phyloP scores from a whole-genome alignment of 805 yeast species.

The Yamadazyma sp. region DNA sequence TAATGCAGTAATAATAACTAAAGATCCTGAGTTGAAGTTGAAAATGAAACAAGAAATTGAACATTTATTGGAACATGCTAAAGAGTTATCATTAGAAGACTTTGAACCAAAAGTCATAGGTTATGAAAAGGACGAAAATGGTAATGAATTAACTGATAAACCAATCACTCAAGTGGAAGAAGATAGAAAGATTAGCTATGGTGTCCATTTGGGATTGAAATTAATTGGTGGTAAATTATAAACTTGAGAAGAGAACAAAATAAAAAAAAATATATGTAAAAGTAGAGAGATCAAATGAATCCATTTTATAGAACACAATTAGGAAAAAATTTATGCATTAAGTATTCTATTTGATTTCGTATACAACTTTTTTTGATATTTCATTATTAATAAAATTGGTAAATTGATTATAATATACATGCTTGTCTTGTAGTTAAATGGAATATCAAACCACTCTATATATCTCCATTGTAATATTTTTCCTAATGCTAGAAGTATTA shows the following conservation, averaged over 20 bases:
- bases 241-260: neutral
- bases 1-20: constrained; percentile 77
- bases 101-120: constrained; percentile 40
- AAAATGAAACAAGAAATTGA: constrained; percentile 62
- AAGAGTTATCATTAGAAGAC: constrained; percentile 53
- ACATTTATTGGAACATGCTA: constrained; percentile 53
- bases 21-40: constrained; percentile 54
- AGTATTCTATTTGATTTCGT: neutral
- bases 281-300: neutral
- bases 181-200: constrained; percentile 58
- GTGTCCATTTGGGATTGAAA: constrained; percentile 66
- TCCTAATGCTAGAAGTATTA: constrained; percentile 7
- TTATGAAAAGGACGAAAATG: constrained; percentile 14
- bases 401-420: constrained; percentile 4
- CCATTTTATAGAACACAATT: too few species aligned
- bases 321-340: neutral
- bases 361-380: constrained; percentile 4
- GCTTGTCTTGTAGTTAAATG: constrained; percentile 17
- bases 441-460: constrained; percentile 17
- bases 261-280: neutral
- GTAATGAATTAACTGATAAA: constrained; percentile 11
- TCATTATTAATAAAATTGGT: constrained; percentile 6
- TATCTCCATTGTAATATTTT: constrained; percentile 5
- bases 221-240: constrained; percentile 54
- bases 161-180: constrained; percentile 32